Percentiles rank a stretch among this genome's conserved stretches.
Evolutionary conservation across 345 rosid genomes (phyloP).

Genomic region (Reutealis trisperma): DNA sequence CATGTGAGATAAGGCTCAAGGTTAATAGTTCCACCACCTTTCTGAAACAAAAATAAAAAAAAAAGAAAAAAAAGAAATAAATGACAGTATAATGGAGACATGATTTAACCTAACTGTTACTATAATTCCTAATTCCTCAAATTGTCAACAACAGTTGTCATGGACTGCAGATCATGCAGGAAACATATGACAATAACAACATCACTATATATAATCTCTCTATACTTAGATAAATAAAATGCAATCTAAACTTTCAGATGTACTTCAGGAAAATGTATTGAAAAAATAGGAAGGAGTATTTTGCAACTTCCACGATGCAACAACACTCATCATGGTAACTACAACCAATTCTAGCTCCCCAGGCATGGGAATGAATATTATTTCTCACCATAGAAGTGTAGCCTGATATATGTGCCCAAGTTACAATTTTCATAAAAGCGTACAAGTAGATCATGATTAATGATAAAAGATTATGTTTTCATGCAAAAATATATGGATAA

Average conservation of each 20-base stretch:
- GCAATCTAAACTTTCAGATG: neutral
- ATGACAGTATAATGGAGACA: neutral
- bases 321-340: constrained; percentile 93
- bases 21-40: constrained; percentile 94
- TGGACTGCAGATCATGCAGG: neutral
- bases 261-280: neutral
- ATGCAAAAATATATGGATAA: too few relatives aligned
- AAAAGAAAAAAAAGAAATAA: constrained; percentile 8
- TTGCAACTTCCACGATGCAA: constrained; percentile 88
- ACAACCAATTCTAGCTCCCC: constrained; percentile 99
- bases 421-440: neutral
- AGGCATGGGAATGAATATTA: constrained; percentile 97
- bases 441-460: neutral
- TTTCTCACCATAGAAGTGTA: constrained; percentile 92
- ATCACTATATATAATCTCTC: neutral
- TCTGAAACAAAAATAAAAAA: too few relatives aligned
- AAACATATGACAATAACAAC: neutral
- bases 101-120: neutral
- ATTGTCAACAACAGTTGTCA: neutral
- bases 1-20: constrained; percentile 94
- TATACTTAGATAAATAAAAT: neutral
- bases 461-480: neutral
- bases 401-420: constrained; percentile 44
- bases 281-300: constrained; percentile 17
- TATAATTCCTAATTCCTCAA: neutral